Percentiles rank a stretch among this genome's conserved stretches.
phyloP scores from a whole-genome alignment of 75 land plant species.

The Larix kaempferi region DNA sequence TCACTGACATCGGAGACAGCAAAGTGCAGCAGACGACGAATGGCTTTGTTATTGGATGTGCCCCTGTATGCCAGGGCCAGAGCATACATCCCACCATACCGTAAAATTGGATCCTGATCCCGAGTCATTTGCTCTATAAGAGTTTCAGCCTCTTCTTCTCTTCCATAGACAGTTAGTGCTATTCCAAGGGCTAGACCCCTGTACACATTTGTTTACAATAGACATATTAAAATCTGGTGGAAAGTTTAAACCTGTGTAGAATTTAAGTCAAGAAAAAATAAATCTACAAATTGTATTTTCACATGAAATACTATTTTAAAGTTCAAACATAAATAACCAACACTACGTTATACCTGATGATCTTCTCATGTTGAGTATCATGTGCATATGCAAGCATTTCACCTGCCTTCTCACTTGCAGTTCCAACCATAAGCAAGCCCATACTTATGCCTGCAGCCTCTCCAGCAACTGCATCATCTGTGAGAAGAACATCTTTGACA shows the following conservation, averaged over 20 bases:
- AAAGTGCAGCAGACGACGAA: constrained; percentile 94
- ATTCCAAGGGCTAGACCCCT: constrained; percentile 93
- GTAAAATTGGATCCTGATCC: constrained; percentile 94
- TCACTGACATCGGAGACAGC: constrained; percentile 99
- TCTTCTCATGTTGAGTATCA: constrained; percentile 98
- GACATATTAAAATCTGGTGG: not conserved
- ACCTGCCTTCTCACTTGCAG: constrained; percentile 87
- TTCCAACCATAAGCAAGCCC: constrained; percentile 98
- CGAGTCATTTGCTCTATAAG: constrained; percentile 98
- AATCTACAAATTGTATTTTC: not conserved
- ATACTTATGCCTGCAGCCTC: constrained; percentile 97
- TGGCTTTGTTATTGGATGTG: constrained; percentile 96
- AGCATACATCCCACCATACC: constrained; percentile 99
- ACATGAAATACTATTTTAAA: not conserved
- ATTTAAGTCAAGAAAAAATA: not conserved
- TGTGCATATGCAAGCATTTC: constrained; percentile 99
- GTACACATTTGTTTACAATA: constrained; percentile 11
- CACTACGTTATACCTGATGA: constrained; percentile 52
- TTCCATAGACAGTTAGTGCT: constrained; percentile 94
- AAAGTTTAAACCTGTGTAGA: not conserved
- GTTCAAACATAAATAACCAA: not conserved
- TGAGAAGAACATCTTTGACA: constrained; percentile 80
- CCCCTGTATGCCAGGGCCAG: constrained; percentile 93
- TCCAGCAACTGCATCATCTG: constrained; percentile 96
- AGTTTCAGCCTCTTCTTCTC: constrained; percentile 97